Conservation (phyloP, 2,329 filamentous ascomycete genomes). For the Capronia coronata region DNA sequence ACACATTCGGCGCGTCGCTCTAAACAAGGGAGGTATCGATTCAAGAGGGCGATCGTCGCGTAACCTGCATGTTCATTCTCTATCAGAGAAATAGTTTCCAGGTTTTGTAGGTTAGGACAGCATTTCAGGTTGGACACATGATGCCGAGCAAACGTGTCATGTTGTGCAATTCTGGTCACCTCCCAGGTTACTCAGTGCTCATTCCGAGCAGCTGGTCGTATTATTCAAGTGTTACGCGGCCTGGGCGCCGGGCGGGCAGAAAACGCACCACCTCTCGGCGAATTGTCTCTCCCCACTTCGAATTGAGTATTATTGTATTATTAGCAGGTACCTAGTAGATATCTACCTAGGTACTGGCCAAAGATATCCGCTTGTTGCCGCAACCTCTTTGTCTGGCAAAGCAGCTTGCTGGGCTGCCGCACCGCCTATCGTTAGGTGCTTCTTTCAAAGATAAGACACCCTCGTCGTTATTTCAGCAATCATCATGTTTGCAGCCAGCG, state of each 20-base stretch:
- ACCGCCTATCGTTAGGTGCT: no score
- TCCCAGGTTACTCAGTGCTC: constrained; percentile 15
- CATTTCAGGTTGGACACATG: neutral
- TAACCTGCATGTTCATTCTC: no score
- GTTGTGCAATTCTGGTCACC: constrained; percentile 16
- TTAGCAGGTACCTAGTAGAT: no score
- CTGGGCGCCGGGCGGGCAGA: constrained; percentile 1
- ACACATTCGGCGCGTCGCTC: neutral
- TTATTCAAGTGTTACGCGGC: neutral
- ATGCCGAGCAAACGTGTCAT: constrained; percentile 19
- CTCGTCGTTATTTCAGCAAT: neutral
- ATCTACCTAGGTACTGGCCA: neutral
- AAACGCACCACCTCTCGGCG: neutral
- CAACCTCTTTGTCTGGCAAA: neutral
- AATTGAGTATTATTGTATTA: no score
- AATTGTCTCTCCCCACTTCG: neutral
- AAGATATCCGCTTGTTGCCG: neutral
- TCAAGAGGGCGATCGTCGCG: no score
- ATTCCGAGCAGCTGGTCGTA: constrained; percentile 7
- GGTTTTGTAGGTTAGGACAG: neutral
- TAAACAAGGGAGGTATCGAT: neutral
- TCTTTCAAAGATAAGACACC: no score
- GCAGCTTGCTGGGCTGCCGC: neutral
- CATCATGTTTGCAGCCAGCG: constrained; percentile 3
- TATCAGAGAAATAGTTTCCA: no score